phyloP scores from a whole-genome alignment of 2,329 filamentous ascomycete genomes.

The Rhytidhysteron rufulum region DNA sequence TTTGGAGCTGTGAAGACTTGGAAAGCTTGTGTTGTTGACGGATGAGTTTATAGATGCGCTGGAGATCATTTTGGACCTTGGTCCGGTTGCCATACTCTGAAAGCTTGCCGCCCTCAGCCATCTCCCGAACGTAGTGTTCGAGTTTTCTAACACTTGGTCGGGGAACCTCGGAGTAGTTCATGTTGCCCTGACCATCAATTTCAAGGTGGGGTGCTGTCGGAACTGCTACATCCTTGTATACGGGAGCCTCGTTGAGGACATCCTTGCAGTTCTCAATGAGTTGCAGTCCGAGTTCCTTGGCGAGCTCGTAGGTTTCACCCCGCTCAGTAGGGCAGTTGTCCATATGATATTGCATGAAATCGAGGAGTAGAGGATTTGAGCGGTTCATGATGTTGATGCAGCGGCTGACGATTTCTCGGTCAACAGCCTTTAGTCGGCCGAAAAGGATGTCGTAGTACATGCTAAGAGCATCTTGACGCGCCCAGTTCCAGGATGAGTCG shows the following conservation, averaged over 20 bases:
- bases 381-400: constrained; percentile 99
- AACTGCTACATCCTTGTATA: constrained; percentile 92
- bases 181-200: constrained; percentile 87
- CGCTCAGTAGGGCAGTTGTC: constrained; percentile 96
- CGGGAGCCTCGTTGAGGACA: constrained; percentile 74
- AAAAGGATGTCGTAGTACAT: constrained; percentile 99
- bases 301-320: constrained; percentile 96
- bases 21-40: constrained; percentile 97
- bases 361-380: constrained; percentile 88
- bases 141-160: constrained; percentile 89
- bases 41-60: constrained; percentile 96
- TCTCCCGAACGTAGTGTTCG: constrained; percentile 96
- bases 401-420: constrained; percentile 96
- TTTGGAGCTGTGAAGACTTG: constrained; percentile 92
- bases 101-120: constrained; percentile 97
- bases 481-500: constrained; percentile 99
- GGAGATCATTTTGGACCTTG: constrained; percentile 94
- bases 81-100: constrained; percentile 97
- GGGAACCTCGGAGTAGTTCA: constrained; percentile 85
- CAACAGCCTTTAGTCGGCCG: constrained; percentile 84
- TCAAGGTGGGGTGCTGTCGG: constrained; percentile 90
- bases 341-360: constrained; percentile 99
- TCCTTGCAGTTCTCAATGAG: constrained; percentile 98
- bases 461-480: constrained; percentile 89
- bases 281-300: constrained; percentile 87